Evolutionary conservation across 108 stramenopile species (phyloP).

Genomic region (Parietichytrium sp.): DNA sequence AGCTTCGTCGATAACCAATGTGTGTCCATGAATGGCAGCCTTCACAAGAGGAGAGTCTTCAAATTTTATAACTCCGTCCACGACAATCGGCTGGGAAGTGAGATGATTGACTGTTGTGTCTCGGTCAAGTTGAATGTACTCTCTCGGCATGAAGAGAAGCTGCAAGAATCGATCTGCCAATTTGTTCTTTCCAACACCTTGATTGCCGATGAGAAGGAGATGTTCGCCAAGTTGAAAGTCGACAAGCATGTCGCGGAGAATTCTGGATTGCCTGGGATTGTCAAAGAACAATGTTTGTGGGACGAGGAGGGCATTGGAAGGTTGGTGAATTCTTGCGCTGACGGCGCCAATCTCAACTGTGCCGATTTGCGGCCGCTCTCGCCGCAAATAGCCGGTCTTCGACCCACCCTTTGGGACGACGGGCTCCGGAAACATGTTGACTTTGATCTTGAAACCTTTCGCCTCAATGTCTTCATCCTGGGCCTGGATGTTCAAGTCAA

Average conservation of each 20-base stretch:
- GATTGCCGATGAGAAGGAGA: conserved; percentile 75
- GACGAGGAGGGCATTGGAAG: conserved; percentile 53
- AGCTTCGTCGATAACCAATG: conserved; percentile 81
- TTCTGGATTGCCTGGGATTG: conserved; percentile 56
- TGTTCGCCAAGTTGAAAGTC: conserved; percentile 67
- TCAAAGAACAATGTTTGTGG: conserved; percentile 58
- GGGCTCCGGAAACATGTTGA: neutral
- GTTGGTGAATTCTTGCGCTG: conserved; percentile 7
- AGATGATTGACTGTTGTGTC: conserved; percentile 78
- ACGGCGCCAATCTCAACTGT: conserved; percentile 49
- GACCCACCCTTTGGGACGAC: too few species aligned
- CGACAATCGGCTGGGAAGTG: conserved; percentile 65
- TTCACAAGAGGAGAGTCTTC: conserved; percentile 78
- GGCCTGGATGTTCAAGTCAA: too few species aligned
- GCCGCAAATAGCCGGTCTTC: neutral
- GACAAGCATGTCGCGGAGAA: conserved; percentile 60
- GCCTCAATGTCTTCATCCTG: conserved; percentile 14
- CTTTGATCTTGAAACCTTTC: neutral
- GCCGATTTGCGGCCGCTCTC: neutral
- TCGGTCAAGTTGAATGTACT: conserved; percentile 87
- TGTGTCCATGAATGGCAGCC: conserved; percentile 71
- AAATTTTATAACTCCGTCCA: conserved; percentile 70
- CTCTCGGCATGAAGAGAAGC: conserved; percentile 70
- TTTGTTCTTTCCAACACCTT: conserved; percentile 89
- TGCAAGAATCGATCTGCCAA: conserved; percentile 70